These are phyloP conservation scores for Vigna trinervia DNA, from an alignment of 306 rosid species.

Conservation along the genomic window DNA sequence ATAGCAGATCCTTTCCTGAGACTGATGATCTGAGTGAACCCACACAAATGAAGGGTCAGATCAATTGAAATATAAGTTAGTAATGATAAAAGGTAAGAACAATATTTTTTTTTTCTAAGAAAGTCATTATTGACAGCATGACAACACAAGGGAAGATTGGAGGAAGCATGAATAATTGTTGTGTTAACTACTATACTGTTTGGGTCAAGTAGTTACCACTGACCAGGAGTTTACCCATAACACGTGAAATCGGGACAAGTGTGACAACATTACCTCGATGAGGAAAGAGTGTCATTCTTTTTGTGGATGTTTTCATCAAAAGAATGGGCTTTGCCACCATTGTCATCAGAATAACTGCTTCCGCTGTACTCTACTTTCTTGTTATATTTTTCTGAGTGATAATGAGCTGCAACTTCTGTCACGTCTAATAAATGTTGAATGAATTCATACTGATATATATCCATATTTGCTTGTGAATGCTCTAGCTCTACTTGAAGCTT, in stretches of 20 bases:
- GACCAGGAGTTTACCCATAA: conserved; percentile 4
- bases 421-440: conserved; percentile 85
- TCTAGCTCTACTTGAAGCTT: conserved; percentile 91
- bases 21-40: conserved; percentile 62
- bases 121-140: neutral
- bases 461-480: conserved; percentile 79
- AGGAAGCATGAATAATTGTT: no score
- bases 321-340: conserved; percentile 55
- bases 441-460: conserved; percentile 81
- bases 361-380: conserved; percentile 59
- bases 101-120: neutral
- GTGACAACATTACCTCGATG: conserved; percentile 60
- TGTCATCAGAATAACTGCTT: conserved; percentile 56
- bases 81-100: neutral
- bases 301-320: conserved; percentile 56
- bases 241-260: conserved; percentile 6
- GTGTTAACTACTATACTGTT: neutral
- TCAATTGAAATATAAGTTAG: conserved; percentile 34
- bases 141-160: neutral
- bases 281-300: conserved; percentile 54
- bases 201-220: neutral
- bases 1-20: conserved; percentile 62
- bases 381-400: conserved; percentile 61
- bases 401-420: conserved; percentile 70
- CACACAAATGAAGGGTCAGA: conserved; percentile 30